phyloP scores from a whole-genome alignment of 768 basidiomycete genomes.

The Xerocomellus amylosporus region DNA sequence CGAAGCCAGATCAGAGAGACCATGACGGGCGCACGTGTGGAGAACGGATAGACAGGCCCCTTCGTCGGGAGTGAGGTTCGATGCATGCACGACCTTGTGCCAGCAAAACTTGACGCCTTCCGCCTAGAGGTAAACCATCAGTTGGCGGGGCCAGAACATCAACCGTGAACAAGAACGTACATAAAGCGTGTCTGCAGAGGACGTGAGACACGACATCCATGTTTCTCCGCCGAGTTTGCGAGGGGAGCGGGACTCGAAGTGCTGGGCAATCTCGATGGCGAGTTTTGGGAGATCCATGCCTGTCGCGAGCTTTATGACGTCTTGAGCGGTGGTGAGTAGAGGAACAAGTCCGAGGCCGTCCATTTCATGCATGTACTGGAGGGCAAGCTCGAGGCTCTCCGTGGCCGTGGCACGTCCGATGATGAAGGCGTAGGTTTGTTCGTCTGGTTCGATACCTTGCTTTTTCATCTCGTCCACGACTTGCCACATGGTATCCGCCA shows the following conservation, averaged over 20 bases:
- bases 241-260: slow-evolving; percentile 55
- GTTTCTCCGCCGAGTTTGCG: slow-evolving; percentile 49
- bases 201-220: slow-evolving; percentile 67
- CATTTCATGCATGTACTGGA: slow-evolving; percentile 64
- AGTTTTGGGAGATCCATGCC: slow-evolving; percentile 55
- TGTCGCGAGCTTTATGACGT: slow-evolving; percentile 54
- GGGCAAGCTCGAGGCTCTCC: slow-evolving; percentile 61
- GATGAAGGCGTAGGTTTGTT: slow-evolving; percentile 51
- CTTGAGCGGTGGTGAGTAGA: slow-evolving; percentile 46
- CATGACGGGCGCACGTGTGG: slow-evolving; percentile 69
- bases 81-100: slow-evolving; percentile 52
- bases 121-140: slow-evolving; percentile 39
- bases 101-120: slow-evolving; percentile 67
- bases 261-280: slow-evolving; percentile 65
- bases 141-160: background rate
- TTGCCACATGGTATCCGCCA: slow-evolving; percentile 42
- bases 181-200: slow-evolving; percentile 63
- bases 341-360: slow-evolving; percentile 48
- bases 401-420: slow-evolving; percentile 45
- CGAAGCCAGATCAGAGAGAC: slow-evolving; percentile 65
- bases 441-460: slow-evolving; percentile 47
- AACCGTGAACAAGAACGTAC: slow-evolving; percentile 45
- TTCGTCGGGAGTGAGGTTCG: slow-evolving; percentile 65
- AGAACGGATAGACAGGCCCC: slow-evolving; percentile 69
- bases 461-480: slow-evolving; percentile 57